Percentiles rank a stretch among this genome's conserved stretches.
Evolutionary conservation across 768 basidiomycete genomes (phyloP).

Genomic region (Phlebiopsis gigantea): DNA sequence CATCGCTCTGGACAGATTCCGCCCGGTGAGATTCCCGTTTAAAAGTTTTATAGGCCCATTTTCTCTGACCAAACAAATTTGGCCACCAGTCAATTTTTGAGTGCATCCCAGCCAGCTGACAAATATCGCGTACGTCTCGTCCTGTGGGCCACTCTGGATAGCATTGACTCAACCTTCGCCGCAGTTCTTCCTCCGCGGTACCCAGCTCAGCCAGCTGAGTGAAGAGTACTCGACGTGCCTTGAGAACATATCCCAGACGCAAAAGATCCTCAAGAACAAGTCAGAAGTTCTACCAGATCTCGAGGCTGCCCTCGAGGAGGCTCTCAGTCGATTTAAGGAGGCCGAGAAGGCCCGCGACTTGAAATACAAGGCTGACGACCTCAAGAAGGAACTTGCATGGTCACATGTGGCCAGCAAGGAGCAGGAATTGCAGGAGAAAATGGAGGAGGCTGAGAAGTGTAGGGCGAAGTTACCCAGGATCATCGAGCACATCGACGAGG

Average conservation of each 20-base stretch:
- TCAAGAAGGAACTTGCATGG: conserved; percentile 86
- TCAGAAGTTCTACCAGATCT: conserved; percentile 77
- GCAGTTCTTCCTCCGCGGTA: conserved; percentile 93
- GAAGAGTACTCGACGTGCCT: conserved; percentile 81
- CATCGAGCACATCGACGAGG: conserved; percentile 32
- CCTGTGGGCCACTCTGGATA: neutral
- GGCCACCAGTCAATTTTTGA: conserved; percentile 60
- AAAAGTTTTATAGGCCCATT: conserved; percentile 14
- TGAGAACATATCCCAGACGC: conserved; percentile 66
- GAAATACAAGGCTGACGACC: conserved; percentile 57
- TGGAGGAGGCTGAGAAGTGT: conserved; percentile 35
- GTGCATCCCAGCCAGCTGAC: conserved; percentile 71
- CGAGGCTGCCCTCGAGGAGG: conserved; percentile 49
- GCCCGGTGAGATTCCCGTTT: conserved; percentile 22
- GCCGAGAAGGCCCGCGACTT: conserved; percentile 72
- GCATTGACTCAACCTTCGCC: neutral
- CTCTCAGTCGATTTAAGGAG: conserved; percentile 57
- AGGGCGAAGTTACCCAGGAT: conserved; percentile 36
- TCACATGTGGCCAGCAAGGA: conserved; percentile 73
- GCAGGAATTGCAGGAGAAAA: conserved; percentile 40
- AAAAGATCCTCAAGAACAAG: conserved; percentile 63
- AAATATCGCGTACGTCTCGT: conserved; percentile 73
- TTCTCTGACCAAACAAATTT: conserved; percentile 9
- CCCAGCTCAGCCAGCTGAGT: conserved; percentile 81
- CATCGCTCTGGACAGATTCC: conserved; percentile 18